These are phyloP conservation scores for Cercospora citrullina DNA, from an alignment of 2,329 filamentous ascomycete species.

Conservation along the genomic window DNA sequence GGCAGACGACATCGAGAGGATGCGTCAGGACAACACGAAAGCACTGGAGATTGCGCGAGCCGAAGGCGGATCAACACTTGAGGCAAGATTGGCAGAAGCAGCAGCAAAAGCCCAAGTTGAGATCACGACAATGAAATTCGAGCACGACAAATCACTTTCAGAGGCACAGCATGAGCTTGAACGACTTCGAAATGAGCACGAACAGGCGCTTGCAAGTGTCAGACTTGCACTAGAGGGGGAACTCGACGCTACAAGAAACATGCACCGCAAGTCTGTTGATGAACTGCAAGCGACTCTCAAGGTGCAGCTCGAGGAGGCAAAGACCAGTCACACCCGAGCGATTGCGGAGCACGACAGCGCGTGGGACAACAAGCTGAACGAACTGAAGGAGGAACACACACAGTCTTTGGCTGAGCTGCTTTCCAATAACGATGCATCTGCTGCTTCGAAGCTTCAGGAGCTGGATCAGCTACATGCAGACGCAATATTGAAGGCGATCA, in stretches of 20 bases:
- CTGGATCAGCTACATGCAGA: constrained; percentile 20
- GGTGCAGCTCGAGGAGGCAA: constrained; percentile 19
- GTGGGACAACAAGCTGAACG: constrained; percentile 27
- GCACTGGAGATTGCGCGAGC: constrained; percentile 10
- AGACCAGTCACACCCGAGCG: constrained; percentile 21
- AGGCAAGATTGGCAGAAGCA: constrained; percentile 22
- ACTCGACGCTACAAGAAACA: constrained; percentile 5
- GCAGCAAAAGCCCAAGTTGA: constrained; percentile 18
- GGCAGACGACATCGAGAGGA: constrained; percentile 17
- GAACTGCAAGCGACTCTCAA: constrained; percentile 18
- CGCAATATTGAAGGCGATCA: constrained; percentile 18
- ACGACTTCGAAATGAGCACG: constrained; percentile 19
- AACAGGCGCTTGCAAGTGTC: constrained; percentile 19
- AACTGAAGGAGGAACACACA: constrained; percentile 25
- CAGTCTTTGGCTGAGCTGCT: constrained; percentile 23
- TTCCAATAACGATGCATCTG: constrained; percentile 19
- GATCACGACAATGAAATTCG: constrained; percentile 12
- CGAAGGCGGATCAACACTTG: constrained; percentile 16
- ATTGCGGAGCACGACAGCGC: constrained; percentile 26
- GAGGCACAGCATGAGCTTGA: constrained; percentile 21
- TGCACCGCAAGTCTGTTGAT: constrained; percentile 6
- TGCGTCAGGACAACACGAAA: constrained; percentile 15
- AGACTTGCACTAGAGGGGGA: constrained; percentile 14
- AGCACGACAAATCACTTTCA: constrained; percentile 19
- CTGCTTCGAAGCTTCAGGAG: constrained; percentile 18